Evolutionary conservation across 345 rosid species (phyloP).

Genomic region (Salix brachista): DNA sequence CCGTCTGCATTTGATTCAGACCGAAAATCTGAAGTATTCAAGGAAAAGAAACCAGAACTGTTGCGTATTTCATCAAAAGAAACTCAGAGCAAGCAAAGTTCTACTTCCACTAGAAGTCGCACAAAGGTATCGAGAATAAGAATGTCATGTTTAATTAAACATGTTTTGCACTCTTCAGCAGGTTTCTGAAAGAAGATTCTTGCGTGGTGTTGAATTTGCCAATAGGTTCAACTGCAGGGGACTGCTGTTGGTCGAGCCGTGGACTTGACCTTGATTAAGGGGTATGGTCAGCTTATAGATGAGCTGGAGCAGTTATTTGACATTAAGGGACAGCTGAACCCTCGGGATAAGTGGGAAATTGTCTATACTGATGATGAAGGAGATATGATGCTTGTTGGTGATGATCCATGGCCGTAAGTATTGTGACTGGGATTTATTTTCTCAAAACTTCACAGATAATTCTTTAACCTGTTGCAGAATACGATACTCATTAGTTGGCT

Average conservation of each 20-base stretch:
- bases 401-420: conserved; percentile 36
- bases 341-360: conserved; percentile 29
- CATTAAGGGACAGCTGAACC: conserved; percentile 22
- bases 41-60: conserved; percentile 54
- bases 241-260: conserved; percentile 32
- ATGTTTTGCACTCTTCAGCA: background rate
- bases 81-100: conserved; percentile 48
- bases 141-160: background rate
- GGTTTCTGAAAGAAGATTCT: conserved; percentile 2
- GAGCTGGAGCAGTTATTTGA: conserved; percentile 32
- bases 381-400: conserved; percentile 37
- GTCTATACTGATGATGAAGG: conserved; percentile 36
- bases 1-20: conserved; percentile 43
- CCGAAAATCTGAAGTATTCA: conserved; percentile 43
- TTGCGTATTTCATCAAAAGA: conserved; percentile 51
- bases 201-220: conserved; percentile 5
- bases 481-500: background rate
- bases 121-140: conserved; percentile 21
- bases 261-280: conserved; percentile 24
- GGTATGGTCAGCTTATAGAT: conserved; percentile 25
- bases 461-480: background rate
- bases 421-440: background rate
- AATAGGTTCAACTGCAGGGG: conserved; percentile 35
- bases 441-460: no score
- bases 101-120: conserved; percentile 22